A percentile compares a stretch with the other conserved stretches of the same genome.
phyloP scores from a whole-genome alignment of 495 filamentous ascomycete species.

The Talaromyces wortmannii region DNA sequence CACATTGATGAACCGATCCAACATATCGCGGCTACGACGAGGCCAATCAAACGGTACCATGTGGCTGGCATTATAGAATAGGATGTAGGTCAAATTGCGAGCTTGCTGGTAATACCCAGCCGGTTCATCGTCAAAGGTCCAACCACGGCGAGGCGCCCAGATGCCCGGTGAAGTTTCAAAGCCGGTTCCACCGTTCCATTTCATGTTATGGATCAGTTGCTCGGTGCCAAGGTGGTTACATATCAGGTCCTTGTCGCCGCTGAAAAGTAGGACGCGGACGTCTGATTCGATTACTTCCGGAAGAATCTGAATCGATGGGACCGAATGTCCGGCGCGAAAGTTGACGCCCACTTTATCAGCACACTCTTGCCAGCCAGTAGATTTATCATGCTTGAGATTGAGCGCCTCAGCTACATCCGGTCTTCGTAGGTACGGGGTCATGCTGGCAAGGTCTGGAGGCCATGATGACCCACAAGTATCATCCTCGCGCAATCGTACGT shows the following conservation, averaged over 20 bases:
- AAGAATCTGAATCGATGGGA: constrained; percentile 66
- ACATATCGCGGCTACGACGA: constrained; percentile 86
- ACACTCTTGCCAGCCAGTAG: constrained; percentile 89
- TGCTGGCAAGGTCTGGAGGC: constrained; percentile 72
- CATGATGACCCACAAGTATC: constrained; percentile 86
- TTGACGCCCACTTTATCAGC: constrained; percentile 61
- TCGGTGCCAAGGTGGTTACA: constrained; percentile 98
- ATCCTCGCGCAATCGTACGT: constrained; percentile 70
- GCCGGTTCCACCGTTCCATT: constrained; percentile 84
- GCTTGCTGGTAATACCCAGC: constrained; percentile 93
- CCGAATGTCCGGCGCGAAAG: constrained; percentile 62
- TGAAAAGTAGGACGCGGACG: constrained; percentile 79
- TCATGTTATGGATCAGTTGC: constrained; percentile 80
- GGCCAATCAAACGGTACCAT: constrained; percentile 97
- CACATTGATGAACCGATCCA: constrained; percentile 91
- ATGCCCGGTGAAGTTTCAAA: constrained; percentile 87
- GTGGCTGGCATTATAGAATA: constrained; percentile 92
- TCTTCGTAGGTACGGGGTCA: constrained; percentile 79
- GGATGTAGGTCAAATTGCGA: constrained; percentile 88
- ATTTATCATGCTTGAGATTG: constrained; percentile 75
- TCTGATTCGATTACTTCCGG: constrained; percentile 66
- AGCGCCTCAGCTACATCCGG: constrained; percentile 74
- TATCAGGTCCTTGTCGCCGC: constrained; percentile 88
- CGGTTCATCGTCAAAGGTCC: constrained; percentile 87
- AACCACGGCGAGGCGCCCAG: constrained; percentile 85